Conservation (phyloP, 108 stramenopile genomes). For the Epithemia pelagica region DNA sequence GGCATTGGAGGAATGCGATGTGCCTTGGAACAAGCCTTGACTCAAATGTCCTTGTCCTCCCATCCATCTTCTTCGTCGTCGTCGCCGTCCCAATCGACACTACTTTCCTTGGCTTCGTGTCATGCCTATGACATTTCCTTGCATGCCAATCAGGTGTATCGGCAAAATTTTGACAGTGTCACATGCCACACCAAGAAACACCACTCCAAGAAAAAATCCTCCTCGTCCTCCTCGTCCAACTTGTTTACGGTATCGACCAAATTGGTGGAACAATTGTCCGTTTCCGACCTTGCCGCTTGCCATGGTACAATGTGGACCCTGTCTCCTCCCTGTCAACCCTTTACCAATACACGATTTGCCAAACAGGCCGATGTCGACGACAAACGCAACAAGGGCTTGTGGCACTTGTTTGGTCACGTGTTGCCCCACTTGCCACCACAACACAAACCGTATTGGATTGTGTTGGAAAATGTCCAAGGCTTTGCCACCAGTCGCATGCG, state of each 20-base stretch:
- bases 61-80: no score
- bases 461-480: slow-evolving; percentile 48
- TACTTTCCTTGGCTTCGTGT: slow-evolving; percentile 2
- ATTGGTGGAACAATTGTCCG: slow-evolving; percentile 37
- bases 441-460: slow-evolving; percentile 27
- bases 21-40: slow-evolving; percentile 27
- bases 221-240: not conserved
- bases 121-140: slow-evolving; percentile 43
- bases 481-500: slow-evolving; percentile 26
- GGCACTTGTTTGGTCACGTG: not conserved
- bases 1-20: slow-evolving; percentile 48
- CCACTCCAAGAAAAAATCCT: not conserved
- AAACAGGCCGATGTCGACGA: slow-evolving; percentile 33
- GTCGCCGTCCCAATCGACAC: not conserved
- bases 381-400: slow-evolving; percentile 31
- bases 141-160: slow-evolving; percentile 34
- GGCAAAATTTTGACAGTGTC: slow-evolving; percentile 25
- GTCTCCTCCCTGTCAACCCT: slow-evolving; percentile 52
- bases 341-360: slow-evolving; percentile 29
- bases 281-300: not conserved
- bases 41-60: no score
- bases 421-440: not conserved
- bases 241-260: slow-evolving; percentile 24
- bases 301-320: slow-evolving; percentile 1
- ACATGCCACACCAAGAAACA: not conserved